Conservation (phyloP, 2,329 filamentous ascomycete genomes). For the Hymenoscyphus repandus region DNA sequence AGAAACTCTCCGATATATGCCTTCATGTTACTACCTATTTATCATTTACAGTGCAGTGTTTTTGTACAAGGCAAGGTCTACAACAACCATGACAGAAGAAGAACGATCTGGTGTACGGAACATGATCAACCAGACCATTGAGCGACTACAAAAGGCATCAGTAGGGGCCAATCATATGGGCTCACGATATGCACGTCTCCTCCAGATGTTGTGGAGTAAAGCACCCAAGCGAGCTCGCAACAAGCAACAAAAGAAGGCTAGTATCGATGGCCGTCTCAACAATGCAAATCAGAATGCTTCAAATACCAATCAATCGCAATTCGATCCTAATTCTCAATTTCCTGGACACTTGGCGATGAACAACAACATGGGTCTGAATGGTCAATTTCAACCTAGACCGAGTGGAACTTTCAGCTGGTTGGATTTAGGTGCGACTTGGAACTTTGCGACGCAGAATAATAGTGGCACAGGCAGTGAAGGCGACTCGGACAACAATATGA, state of each 20-base stretch:
- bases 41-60: constrained; percentile 61
- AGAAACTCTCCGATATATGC: constrained; percentile 57
- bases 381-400: neutral
- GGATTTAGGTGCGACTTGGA: constrained; percentile 28
- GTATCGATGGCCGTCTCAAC: neutral
- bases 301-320: constrained; percentile 1
- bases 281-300: neutral
- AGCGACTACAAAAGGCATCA: constrained; percentile 53
- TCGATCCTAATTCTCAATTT: neutral
- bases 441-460: constrained; percentile 28
- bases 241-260: neutral
- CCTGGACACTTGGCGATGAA: constrained; percentile 2
- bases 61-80: constrained; percentile 47
- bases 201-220: constrained; percentile 55
- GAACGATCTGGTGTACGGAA: constrained; percentile 44
- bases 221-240: constrained; percentile 14
- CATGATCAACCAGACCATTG: constrained; percentile 53
- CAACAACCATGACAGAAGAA: constrained; percentile 24
- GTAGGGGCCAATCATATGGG: constrained; percentile 54
- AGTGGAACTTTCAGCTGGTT: constrained; percentile 26
- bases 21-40: constrained; percentile 57
- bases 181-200: constrained; percentile 53
- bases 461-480: constrained; percentile 17
- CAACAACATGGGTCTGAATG: neutral
- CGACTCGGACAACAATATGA: constrained; percentile 16